Base-by-base conservation (phyloP, 345 rosid genomes). In the Gynandropsis gynandra region DNA sequence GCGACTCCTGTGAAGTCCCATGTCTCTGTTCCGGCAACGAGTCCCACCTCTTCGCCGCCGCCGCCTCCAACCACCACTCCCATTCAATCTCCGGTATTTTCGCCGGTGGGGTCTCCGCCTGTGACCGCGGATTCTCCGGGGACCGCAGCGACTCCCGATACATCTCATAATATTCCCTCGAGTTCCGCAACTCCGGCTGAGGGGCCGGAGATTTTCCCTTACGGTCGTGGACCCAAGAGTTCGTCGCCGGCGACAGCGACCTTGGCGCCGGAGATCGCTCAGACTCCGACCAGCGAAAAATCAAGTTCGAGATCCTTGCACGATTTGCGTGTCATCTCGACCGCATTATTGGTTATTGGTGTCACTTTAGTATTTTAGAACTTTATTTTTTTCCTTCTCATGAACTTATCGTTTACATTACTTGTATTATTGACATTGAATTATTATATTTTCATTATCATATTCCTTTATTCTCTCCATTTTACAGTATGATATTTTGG, bases 181-280 rank as follows among this genome's bases (percentile, higher is more conserved):
- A 75, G 71, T 62, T 71, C 83, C 0, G 60, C 76, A 16, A 63
- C 79, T 15, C 85, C 85, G 8, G 63, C 73, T 0, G 70, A 54
- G 42, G 43, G 76, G 13, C 92, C 87, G 0, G 66, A 15, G 12
- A 72, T 80, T 16, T 76, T 83, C 59, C 87, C 87, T 1, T 78
- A 82, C 1, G 73, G 59, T 31, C 68, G 80, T 8, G 64, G 68
- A 29, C 82, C 84, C 0, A 59, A 5, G 27, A 52, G 27, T 29
- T n/a, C n/a, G n/a, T n/a, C n/a, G n/a, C 70, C 77, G 1, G 47
- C 42, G 1, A 57, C 48, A 0, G 47, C 42, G 1, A 57, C 45
- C 37, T 45, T 48, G 14, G 58, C 79, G 2, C 84, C 76, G 33
- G 79, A 53, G 36, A 54, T 40, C 10, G 74, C 73, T 4, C 43